phyloP scores from a whole-genome alignment of 371 early-diverging fungal species.

The Fennellomyces sp. region DNA sequence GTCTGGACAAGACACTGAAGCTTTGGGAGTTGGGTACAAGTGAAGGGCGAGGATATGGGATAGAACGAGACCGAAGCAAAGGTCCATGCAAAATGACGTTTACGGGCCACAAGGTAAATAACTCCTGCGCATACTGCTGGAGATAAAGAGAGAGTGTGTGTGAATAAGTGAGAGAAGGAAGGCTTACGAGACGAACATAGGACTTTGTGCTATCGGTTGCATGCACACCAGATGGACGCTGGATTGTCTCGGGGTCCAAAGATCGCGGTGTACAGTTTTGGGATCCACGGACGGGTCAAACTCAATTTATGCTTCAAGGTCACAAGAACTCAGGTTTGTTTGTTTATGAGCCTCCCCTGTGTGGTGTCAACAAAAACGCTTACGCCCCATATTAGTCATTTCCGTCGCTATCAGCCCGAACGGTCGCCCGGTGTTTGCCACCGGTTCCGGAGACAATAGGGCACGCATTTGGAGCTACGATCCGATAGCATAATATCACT shows the following conservation, averaged over 20 bases:
- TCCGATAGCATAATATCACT: conserved; percentile 19
- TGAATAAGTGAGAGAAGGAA: no score
- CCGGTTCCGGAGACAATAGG: conserved; percentile 94
- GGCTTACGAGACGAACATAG: conserved; percentile 27
- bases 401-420: conserved; percentile 86
- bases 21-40: conserved; percentile 85
- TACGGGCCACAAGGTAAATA: conserved; percentile 65
- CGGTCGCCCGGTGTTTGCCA: conserved; percentile 85
- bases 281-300: conserved; percentile 82
- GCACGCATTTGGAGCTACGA: conserved; percentile 92
- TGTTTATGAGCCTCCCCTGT: neutral
- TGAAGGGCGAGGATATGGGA: conserved; percentile 33
- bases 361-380: neutral
- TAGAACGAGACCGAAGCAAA: conserved; percentile 24
- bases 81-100: conserved; percentile 52
- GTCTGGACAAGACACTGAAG: conserved; percentile 94
- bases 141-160: no score
- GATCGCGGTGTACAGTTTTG: conserved; percentile 96
- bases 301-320: conserved; percentile 94
- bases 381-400: conserved; percentile 66
- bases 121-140: no score
- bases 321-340: conserved; percentile 91
- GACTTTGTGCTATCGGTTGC: conserved; percentile 98
- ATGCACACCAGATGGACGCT: conserved; percentile 88
- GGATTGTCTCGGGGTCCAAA: conserved; percentile 94